A percentile compares a stretch with the other conserved stretches of the same genome.
These are phyloP conservation scores for Cercospora citrullina DNA, from an alignment of 2,329 filamentous ascomycete genomes.

Conservation along the genomic window DNA sequence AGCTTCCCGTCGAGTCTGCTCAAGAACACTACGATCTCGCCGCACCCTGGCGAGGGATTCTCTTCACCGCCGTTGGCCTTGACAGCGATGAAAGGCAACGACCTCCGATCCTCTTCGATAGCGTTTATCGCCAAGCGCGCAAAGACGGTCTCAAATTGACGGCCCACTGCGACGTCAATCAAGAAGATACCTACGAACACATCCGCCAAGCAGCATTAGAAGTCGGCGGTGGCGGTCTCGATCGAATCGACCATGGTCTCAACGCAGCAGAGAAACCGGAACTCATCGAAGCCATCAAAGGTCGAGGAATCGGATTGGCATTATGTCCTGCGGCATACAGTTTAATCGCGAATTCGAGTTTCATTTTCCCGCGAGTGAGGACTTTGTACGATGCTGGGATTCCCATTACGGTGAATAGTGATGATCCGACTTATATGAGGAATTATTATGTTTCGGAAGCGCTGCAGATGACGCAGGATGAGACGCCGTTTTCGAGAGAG, in stretches of 20 bases:
- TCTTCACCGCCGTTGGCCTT: conserved; percentile 49
- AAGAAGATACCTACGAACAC: conserved; percentile 51
- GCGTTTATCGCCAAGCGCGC: conserved; percentile 42
- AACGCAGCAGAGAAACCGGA: conserved; percentile 41
- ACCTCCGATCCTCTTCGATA: conserved; percentile 49
- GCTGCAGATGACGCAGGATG: conserved; percentile 47
- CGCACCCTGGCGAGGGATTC: conserved; percentile 45
- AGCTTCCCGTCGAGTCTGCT: conserved; percentile 44
- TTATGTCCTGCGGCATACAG: conserved; percentile 48
- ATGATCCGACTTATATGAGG: conserved; percentile 54
- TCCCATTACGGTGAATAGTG: conserved; percentile 51
- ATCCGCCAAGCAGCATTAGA: conserved; percentile 41
- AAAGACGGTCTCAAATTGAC: conserved; percentile 50
- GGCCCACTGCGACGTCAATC: conserved; percentile 55
- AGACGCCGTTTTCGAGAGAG: conserved; percentile 43
- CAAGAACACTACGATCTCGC: conserved; percentile 44
- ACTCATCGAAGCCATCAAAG: conserved; percentile 39
- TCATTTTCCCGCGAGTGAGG: conserved; percentile 48
- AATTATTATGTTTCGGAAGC: conserved; percentile 54
- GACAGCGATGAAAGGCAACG: conserved; percentile 51
- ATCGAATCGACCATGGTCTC: conserved; percentile 48
- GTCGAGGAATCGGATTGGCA: conserved; percentile 43
- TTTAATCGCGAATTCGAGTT: conserved; percentile 44
- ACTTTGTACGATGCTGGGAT: conserved; percentile 48
- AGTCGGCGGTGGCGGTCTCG: conserved; percentile 38